phyloP scores from a whole-genome alignment of 352 stramenopile species.

The Blastocystis sp. region DNA sequence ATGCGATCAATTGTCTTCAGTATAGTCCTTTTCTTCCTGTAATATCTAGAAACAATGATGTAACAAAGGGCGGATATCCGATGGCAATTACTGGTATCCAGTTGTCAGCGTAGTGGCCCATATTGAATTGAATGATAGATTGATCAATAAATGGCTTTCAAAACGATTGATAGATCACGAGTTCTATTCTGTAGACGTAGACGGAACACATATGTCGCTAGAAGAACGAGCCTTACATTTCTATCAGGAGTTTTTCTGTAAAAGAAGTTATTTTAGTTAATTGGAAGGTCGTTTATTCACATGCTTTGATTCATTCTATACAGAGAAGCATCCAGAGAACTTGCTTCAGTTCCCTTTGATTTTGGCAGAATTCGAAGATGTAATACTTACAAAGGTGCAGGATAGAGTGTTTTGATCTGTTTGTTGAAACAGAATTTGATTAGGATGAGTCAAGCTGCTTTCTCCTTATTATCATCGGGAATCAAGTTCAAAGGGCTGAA shows the following conservation, averaged over 20 bases:
- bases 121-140: neutral
- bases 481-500: slow-evolving; percentile 40
- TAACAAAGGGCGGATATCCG: slow-evolving; percentile 43
- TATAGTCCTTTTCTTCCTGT: neutral
- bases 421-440: slow-evolving; percentile 55
- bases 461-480: slow-evolving; percentile 2
- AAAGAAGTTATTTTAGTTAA: neutral
- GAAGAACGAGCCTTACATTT: slow-evolving; percentile 53
- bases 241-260: slow-evolving; percentile 66
- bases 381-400: neutral
- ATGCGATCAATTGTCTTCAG: slow-evolving; percentile 44
- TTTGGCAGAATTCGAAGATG: slow-evolving; percentile 54
- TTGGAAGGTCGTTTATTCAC: neutral
- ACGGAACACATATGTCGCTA: slow-evolving; percentile 26
- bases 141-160: slow-evolving; percentile 17
- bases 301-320: slow-evolving; percentile 49
- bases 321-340: slow-evolving; percentile 56
- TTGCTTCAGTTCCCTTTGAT: slow-evolving; percentile 66
- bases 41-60: slow-evolving; percentile 37
- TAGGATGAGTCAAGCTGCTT: slow-evolving; percentile 52
- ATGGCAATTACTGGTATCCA: slow-evolving; percentile 67
- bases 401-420: slow-evolving; percentile 43
- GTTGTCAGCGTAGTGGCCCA: neutral
- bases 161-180: slow-evolving; percentile 39
- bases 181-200: slow-evolving; percentile 63